Evolutionary conservation across 169 alveolate genomes (phyloP), one percentile per base, ranked within the genome.

Genomic region (Plasmodium billcollinsi): DNA sequence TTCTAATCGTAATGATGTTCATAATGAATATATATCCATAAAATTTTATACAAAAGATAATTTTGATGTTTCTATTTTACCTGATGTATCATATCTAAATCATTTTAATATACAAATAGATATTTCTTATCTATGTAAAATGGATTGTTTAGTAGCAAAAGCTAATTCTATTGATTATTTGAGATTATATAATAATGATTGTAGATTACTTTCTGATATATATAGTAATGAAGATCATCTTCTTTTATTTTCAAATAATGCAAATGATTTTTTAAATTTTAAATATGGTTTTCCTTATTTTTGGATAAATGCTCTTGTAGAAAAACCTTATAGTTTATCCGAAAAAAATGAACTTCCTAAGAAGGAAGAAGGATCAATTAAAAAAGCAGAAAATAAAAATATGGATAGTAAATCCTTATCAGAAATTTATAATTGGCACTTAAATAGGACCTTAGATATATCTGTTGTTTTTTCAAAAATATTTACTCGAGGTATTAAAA

Each of bases 281-380:
- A 66, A 66, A 63, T 80, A 80, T 49, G 90, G 90, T 4, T 80
- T 80, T 47, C 90, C 90, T 21, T 80, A 69, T 62, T 80, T 80
- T 67, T 80, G 90, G 90, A 61, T 80, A n/a, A 80, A 80, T 69
- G 90, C 90, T 47, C 9, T 80, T 56, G 90, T 66, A 29, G 90
- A 72, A 43, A 80, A 54, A 63, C 26, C 50, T 0, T 58, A 72
- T 43, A 26, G 14, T 33, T 11, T 24, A 9, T 18, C 59, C 7
- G 26, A 11, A 15, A 45, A 24, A n/a, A 50, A 47, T 61, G 70
- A 69, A 59, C 15, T 14, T 15, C n/a, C 33, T 0, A 49, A 47
- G 39, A 14, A 24, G 9, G 52, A 20, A 6, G 43, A 58, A 24
- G 45, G 45, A 4, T 33, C 21, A 18, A 50, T 20, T 7, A 61